Base-by-base conservation (phyloP, 2,329 filamentous ascomycete genomes). In the Pseudocercospora musae region DNA sequence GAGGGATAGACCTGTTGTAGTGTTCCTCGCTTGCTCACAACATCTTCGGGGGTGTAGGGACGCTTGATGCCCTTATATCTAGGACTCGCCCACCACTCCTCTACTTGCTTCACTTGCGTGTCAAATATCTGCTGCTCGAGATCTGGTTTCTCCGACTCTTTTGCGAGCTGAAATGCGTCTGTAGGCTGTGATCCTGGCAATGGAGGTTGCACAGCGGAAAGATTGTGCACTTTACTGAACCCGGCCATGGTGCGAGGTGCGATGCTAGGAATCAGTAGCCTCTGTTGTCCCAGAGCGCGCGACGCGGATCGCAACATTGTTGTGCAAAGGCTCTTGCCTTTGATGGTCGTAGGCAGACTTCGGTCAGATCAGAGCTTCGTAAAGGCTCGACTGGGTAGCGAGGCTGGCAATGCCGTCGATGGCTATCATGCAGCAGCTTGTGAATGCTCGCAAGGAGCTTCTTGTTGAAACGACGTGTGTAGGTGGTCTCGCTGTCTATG, bases 21-120 rank as follows among this genome's bases (percentile, higher is more conserved):
- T 6, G 92, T 89, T 9, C 95, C 95, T 65, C 95, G 85, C 81
- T 98, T 98, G 77, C 89, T 92, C 65, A 96, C 94, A 5, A 99
- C 89, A 79, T 96, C 93, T 71, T 89, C 90, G 1, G 92, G 90
- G 18, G 89, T 89, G 76, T 98, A 99, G 10, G 94, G 92, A 50
- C 95, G 85, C 81, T 90, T 95, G 81, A 98, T 97, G 63, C 91
- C 94, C 68, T 89, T 85, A 75, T 87, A 99, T 60, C 95, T 87
- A 7, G 91, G 88, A 44, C 88, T 89, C 20, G 85, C 84, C 94
- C 94, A 99, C 95, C 94, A 98, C 27, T 88, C 84, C 76, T 93
- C 87, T 11, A 98, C 92, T 71, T 95, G 89, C 71, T 89, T 84
- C 57, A 98, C 82, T 75, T 97, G 91, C 66, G 90, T 85, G 46